Evolutionary conservation across 305 asterid genomes (phyloP), one percentile per base, ranked within the genome.

Genomic region (Fraxinus sp.): DNA sequence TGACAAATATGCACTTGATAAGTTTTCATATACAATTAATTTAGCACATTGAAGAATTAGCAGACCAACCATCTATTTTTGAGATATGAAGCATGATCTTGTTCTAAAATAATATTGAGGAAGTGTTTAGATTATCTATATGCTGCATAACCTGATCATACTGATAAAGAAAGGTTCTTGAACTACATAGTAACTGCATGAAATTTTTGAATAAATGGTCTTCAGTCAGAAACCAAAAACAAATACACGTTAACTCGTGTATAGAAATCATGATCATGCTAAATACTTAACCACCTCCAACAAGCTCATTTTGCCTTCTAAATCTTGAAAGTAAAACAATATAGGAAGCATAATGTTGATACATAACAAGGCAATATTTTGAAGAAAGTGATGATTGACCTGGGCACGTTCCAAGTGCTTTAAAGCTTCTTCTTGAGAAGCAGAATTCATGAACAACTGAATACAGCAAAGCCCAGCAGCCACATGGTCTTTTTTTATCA

Each of bases 381-480:
- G 26, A 79, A 75, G 73, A 71, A 13, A 10, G 16, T 76, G 32
- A 83, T 35, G 59, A 82, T 80, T 81, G 83, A 94, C 97, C 95
- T 91, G 89, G 84, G 99, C 95, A 86, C 91, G 86, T 85, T 96
- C 99, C 91, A 96, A 88, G 97, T 95, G 97, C 86, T 86, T 87
- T 86, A 92, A 81, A 84, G 98, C 96, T 86, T 90, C 98, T 87
- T 96, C 99, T 85, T 91, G 98, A 84, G 97, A 91, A 86, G 96
- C 90, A 83, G 98, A 93, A 89, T 95, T 93, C 97, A 96, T 90
- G 86, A 93, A 96, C 87, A 96, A 89, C 90, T 96, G 99, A 83
- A 96, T 92, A 88, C 97, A 96, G 87, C 98, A 96, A 82, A 95
- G 96, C 81, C 98, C 99, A 83, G 98, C 98, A 33, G 98, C 98